Base-by-base conservation (phyloP, 148 eudicot genomes). In the Arbutus unedo region DNA sequence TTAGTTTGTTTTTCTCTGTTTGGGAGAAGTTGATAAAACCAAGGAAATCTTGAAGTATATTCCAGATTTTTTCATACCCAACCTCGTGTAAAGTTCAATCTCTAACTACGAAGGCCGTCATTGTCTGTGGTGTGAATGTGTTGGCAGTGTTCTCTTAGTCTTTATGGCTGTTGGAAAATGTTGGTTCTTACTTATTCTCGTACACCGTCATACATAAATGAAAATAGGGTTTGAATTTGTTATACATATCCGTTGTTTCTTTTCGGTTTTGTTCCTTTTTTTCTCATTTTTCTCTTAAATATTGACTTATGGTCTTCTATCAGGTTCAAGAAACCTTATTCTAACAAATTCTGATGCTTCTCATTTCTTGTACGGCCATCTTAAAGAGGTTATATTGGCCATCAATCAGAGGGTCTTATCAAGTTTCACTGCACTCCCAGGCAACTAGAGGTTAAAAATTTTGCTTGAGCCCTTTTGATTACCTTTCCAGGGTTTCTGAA, bases 11-110 rank as follows among this genome's bases (percentile, higher is more conserved):
- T 23, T 75, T 88, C 73, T 92, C 98, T 82, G 85, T 90, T 78
- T 91, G 94, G 97, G 98, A 91, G 53, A 89, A 85, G 66, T 55
- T 93, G 78, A 87, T 55, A 71, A 83, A 87, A 80, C 88, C 84
- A 25, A 91, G 82, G 79, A 82, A 64, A 72, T 81, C 86, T 62
- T 87, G 23, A 60, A 10, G 72, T 78, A 16, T 48, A 23, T 60
- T 71, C 43, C 6, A 50, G 25, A 50, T 25, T 67, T 50, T 68
- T 47, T 18, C 19, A 64, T 47, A n/a, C 47, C 6, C 47, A 5
- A 10, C 23, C 19, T 62, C 4, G 4, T 66, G 82, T 49, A 79
- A 25, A 51, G 38, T 50, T 25, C 11, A 25, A 50, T 21, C n/a
- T 25, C 59, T 21, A 76, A 74, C 25, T 9, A 2, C 16, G 38